These are phyloP conservation scores for Aegle marmelos DNA, from an alignment of 345 rosid genomes.

Conservation along the genomic window DNA sequence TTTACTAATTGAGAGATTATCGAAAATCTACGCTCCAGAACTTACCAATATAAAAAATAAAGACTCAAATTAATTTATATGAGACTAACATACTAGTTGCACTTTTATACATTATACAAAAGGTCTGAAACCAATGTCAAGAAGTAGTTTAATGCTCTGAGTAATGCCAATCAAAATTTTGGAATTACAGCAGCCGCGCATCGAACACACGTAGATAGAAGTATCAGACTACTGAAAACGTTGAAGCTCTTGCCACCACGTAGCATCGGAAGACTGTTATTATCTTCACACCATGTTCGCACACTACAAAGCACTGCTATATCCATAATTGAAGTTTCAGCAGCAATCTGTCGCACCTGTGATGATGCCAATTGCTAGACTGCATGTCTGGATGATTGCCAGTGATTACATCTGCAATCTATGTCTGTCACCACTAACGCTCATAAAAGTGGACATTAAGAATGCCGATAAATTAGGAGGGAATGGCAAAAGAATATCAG, in stretches of 20 bases:
- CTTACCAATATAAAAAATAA: background rate
- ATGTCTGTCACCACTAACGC: background rate
- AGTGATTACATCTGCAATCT: background rate
- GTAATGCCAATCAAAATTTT: background rate
- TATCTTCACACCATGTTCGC: background rate
- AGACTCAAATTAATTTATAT: background rate
- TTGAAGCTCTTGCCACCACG: background rate
- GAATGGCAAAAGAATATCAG: background rate
- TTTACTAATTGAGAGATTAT: background rate
- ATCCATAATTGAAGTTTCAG: background rate
- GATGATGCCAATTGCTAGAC: background rate
- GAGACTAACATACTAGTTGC: background rate
- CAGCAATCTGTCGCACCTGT: background rate
- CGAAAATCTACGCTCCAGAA: background rate
- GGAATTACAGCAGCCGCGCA: constrained; percentile 3
- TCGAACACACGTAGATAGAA: background rate
- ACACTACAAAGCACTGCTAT: background rate
- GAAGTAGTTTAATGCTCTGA: background rate
- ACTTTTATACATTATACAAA: background rate
- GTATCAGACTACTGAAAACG: background rate
- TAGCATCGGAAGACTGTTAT: background rate
- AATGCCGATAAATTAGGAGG: background rate
- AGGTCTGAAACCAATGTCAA: too few relatives aligned
- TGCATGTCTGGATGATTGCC: background rate
- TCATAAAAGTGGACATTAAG: background rate